Percentiles rank a stretch among this genome's conserved stretches.
Conservation (phyloP, 1,284 basidiomycete species). For the Papiliotrema nemorosa region DNA sequence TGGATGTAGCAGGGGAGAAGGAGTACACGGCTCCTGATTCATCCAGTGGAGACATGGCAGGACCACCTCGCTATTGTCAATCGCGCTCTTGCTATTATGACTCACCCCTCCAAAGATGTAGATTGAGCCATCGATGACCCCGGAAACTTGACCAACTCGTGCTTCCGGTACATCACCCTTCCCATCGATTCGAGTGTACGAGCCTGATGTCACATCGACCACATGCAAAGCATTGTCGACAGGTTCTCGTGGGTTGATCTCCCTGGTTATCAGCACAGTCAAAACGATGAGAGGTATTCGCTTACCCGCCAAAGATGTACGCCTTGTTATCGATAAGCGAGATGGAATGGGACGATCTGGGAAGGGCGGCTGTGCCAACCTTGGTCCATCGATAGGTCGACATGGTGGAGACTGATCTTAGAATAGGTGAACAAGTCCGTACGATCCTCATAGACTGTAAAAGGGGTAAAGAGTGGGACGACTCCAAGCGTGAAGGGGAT, state of each 20-base stretch:
- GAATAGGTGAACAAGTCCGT: background rate
- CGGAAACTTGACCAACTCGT: conserved; percentile 29
- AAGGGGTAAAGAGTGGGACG: background rate
- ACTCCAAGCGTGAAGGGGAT: too few relatives aligned
- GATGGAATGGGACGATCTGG: conserved; percentile 30
- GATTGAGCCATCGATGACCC: conserved; percentile 14
- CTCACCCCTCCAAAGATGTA: conserved; percentile 36
- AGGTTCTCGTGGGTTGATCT: conserved; percentile 27
- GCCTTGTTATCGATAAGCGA: conserved; percentile 15
- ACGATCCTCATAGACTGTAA: background rate
- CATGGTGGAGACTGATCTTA: background rate
- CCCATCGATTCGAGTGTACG: conserved; percentile 12
- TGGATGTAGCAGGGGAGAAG: conserved; percentile 14
- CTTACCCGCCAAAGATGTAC: conserved; percentile 28
- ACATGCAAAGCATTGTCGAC: conserved; percentile 25
- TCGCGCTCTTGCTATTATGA: too few relatives aligned
- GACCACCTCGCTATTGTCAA: conserved; percentile 20
- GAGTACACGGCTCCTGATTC: conserved; percentile 22
- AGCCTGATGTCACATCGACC: conserved; percentile 19
- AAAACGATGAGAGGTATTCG: too few relatives aligned
- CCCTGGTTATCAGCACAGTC: conserved; percentile 4
- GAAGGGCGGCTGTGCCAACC: conserved; percentile 10
- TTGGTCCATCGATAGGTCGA: conserved; percentile 4
- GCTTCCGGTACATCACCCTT: conserved; percentile 20
- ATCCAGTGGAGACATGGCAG: conserved; percentile 24